Evolutionary conservation across 352 stramenopile genomes (phyloP), one percentile per base, ranked within the genome.

Genomic region (Phytophthora fragariae): DNA sequence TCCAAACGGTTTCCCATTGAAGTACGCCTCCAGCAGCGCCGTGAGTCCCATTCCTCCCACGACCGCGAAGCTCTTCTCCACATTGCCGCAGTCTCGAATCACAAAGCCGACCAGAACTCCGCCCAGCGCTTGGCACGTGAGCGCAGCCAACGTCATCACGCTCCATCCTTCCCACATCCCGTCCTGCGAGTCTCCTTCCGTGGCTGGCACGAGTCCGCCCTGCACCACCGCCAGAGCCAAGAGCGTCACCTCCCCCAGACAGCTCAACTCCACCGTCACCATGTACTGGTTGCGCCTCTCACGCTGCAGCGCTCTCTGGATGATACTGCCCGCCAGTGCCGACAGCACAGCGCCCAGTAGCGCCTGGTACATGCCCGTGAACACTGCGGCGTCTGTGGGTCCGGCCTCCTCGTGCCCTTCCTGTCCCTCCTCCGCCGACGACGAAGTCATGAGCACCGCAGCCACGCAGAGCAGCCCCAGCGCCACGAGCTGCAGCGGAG

Each of bases 71-170:
- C 80, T 92, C 73, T 95, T 94, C 58, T 94, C 85, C 21, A 96
- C 87, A 69, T 94, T 95, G 8, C 89, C 89, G 44, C 86, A 93
- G 76, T 94, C 82, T 74, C 92, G 92, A 70, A 94, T 96, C 37
- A 96, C 89, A 61, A 93, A 92, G 14, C 86, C 89, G 19, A 96
- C 89, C 17, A 94, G 49, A 15, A 96, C 80, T 19, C 89, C 86
- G 56, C 89, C 88, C 14, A 80, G 44, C 2, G 89, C 89, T 70
- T 96, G 88, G 37, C 87, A 91, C 29, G 95, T 64, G 5, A 96
- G 68, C 29, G 89, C 80, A 49, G 89, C 81, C 15, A 94, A 68
- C 55, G 84, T 92, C 70, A 84, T 75, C 4, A 81, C 17, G 12
- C 82, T 92, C 86, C 86, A 95, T n/a, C 85, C 87, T n/a, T 82